Evolutionary conservation across 2,329 filamentous ascomycete species (phyloP).

Genomic region (Alternaria arborescens): DNA sequence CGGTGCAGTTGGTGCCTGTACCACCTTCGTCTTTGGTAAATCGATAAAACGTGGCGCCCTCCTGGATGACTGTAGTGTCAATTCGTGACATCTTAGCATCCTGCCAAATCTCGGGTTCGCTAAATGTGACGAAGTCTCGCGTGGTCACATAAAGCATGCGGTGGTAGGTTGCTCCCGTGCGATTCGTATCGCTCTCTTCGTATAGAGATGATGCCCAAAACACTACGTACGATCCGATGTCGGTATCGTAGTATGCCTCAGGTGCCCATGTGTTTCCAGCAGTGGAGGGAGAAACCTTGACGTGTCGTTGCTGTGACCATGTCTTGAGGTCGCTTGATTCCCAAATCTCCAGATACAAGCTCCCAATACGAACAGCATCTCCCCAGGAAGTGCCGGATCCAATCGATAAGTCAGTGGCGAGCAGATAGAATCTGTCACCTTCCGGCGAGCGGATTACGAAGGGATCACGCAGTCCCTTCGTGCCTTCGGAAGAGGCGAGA

Average conservation of each 20-base stretch:
- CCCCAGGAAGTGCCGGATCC: conserved; percentile 64
- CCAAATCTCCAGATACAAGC: conserved; percentile 63
- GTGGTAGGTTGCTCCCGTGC: conserved; percentile 58
- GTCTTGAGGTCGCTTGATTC: conserved; percentile 60
- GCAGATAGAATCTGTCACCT: conserved; percentile 61
- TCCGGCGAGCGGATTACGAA: conserved; percentile 63
- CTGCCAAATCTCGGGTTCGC: conserved; percentile 60
- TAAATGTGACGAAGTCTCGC: conserved; percentile 61
- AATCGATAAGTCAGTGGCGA: conserved; percentile 64
- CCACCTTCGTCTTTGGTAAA: conserved; percentile 66
- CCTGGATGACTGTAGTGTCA: conserved; percentile 61
- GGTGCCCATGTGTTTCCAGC: conserved; percentile 66
- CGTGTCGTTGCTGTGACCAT: conserved; percentile 62
- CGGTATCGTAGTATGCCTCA: conserved; percentile 60
- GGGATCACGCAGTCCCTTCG: conserved; percentile 61
- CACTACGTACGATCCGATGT: conserved; percentile 53
- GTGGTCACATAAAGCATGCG: conserved; percentile 64
- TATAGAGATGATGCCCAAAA: conserved; percentile 62
- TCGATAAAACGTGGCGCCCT: conserved; percentile 57
- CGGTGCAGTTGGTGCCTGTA: conserved; percentile 59
- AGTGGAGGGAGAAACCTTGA: conserved; percentile 58
- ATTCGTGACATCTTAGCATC: conserved; percentile 62
- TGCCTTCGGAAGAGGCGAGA: conserved; percentile 58
- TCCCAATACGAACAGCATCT: conserved; percentile 58
- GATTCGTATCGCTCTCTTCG: conserved; percentile 51